These are phyloP conservation scores for Fusarium anguioides DNA, from an alignment of 2,329 filamentous ascomycete genomes.

Conservation along the genomic window DNA sequence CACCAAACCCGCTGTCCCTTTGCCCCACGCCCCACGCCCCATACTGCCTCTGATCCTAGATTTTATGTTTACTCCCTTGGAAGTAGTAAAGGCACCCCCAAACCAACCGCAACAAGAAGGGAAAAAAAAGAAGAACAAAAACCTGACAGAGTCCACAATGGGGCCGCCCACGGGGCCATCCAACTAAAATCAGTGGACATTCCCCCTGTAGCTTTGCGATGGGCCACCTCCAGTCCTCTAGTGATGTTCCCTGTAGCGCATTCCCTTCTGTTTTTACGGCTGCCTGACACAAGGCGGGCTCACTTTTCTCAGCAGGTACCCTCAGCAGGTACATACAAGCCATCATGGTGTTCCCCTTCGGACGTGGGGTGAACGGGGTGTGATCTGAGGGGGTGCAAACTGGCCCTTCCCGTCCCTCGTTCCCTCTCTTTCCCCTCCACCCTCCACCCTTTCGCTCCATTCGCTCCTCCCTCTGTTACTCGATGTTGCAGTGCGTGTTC, in stretches of 20 bases:
- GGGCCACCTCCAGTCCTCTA: conserved; percentile 28
- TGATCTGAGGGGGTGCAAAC: conserved; percentile 1
- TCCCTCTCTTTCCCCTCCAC: conserved; percentile 38
- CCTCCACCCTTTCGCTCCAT: conserved; percentile 34
- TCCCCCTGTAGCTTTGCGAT: conserved; percentile 34
- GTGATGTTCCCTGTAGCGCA: conserved; percentile 29
- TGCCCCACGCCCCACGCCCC: conserved; percentile 41
- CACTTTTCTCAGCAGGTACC: conserved; percentile 44
- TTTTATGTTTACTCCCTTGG: conserved; percentile 16
- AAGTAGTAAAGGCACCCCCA: conserved; percentile 10
- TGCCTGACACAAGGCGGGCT: conserved; percentile 40
- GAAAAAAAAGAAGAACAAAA: conserved; percentile 1
- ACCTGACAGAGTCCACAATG: conserved; percentile 23
- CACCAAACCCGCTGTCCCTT: conserved; percentile 12
- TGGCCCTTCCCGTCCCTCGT: conserved; percentile 37
- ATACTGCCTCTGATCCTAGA: conserved; percentile 16
- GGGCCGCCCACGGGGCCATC: conserved; percentile 29
- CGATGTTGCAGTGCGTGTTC: conserved; percentile 38
- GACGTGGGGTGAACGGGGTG: conserved; percentile 35
- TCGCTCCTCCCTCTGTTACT: conserved; percentile 35
- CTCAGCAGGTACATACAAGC: conserved; percentile 35
- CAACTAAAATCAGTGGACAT: conserved; percentile 23
- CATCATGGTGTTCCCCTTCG: conserved; percentile 9
- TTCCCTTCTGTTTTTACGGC: conserved; percentile 44
- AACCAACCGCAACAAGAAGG: neutral